Conservation (phyloP, 352 stramenopile genomes). For the Phytophthora sansomeana region DNA sequence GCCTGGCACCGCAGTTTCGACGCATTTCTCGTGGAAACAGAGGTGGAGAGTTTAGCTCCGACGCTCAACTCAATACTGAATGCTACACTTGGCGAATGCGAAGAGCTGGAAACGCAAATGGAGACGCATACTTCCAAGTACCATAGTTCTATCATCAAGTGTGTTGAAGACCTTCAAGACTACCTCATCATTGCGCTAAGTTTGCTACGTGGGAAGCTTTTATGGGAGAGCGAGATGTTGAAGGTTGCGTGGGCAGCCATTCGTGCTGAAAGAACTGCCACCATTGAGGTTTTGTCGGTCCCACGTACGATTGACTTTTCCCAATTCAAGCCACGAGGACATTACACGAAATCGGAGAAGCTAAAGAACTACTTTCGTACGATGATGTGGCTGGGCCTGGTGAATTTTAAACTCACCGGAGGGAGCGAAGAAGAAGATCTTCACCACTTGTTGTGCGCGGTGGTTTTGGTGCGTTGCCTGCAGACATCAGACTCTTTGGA, state of each 20-base stretch:
- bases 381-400: constrained; percentile 33
- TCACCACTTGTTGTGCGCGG: constrained; percentile 27
- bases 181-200: constrained; percentile 23
- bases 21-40: constrained; percentile 30
- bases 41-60: constrained; percentile 12
- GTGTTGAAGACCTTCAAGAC: constrained; percentile 15
- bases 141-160: neutral
- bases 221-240: neutral
- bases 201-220: constrained; percentile 11
- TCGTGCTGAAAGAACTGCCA: neutral
- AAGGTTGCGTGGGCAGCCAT: neutral
- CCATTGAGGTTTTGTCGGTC: constrained; percentile 11
- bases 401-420: constrained; percentile 28
- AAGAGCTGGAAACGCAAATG: no score
- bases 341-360: constrained; percentile 32
- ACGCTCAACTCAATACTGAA: constrained; percentile 10
- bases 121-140: neutral
- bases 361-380: constrained; percentile 29
- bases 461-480: constrained; percentile 24
- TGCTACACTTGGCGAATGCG: neutral
- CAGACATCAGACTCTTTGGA: constrained; percentile 9
- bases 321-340: constrained; percentile 34
- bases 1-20: constrained; percentile 49
- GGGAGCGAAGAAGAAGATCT: constrained; percentile 5
- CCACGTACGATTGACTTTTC: constrained; percentile 32